Conservation (phyloP, 208 protist species). For the Angomonas deanei region DNA sequence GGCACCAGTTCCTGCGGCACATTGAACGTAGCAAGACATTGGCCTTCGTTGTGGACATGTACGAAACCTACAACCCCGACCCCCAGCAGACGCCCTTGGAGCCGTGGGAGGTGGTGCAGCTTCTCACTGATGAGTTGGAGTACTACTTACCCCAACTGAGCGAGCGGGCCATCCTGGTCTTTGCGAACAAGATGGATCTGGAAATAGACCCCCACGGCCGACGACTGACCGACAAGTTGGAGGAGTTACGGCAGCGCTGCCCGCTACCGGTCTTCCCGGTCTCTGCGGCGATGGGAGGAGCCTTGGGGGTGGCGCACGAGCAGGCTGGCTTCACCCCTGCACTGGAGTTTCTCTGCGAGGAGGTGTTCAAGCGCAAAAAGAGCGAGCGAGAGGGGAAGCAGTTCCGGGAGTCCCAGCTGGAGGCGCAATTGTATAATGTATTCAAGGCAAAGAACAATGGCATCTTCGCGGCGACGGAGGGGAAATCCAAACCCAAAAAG, state of each 20-base stretch:
- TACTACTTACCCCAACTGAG: slow-evolving; percentile 80
- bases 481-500: background rate
- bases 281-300: slow-evolving; percentile 74
- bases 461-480: slow-evolving; percentile 22
- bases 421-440: slow-evolving; percentile 43
- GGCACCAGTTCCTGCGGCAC: slow-evolving; percentile 90
- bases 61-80: slow-evolving; percentile 49
- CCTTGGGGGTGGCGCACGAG: slow-evolving; percentile 38
- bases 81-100: slow-evolving; percentile 22
- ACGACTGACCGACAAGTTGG: slow-evolving; percentile 42
- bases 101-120: slow-evolving; percentile 82
- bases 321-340: slow-evolving; percentile 54
- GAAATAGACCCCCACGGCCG: slow-evolving; percentile 43
- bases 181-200: slow-evolving; percentile 91
- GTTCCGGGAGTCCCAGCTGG: slow-evolving; percentile 21
- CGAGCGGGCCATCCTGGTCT: slow-evolving; percentile 70
- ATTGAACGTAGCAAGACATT: slow-evolving; percentile 86
- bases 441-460: slow-evolving; percentile 75
- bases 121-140: slow-evolving; percentile 72
- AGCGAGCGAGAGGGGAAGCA: slow-evolving; percentile 26
- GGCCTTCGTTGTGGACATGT: slow-evolving; percentile 89
- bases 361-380: slow-evolving; percentile 61
- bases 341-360: slow-evolving; percentile 55
- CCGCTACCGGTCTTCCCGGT: slow-evolving; percentile 83
- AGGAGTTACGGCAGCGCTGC: slow-evolving; percentile 55